Evolutionary conservation across 2,329 filamentous ascomycete species (phyloP), one percentile per base, ranked within the genome.

Genomic region (Aspergillus niger): DNA sequence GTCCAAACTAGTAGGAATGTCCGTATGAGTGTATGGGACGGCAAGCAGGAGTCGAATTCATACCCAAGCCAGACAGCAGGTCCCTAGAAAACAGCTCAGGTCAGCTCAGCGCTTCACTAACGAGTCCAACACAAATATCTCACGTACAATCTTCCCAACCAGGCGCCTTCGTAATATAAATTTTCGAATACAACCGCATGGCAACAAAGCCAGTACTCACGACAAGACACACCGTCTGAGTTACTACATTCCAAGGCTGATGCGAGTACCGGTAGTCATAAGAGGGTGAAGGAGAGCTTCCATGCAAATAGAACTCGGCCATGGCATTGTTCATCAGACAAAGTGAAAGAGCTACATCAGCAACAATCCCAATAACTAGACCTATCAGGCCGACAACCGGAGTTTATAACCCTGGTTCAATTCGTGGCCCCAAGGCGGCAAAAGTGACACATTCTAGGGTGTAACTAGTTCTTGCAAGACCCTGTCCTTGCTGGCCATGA

Each of bases 121-220:
- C 17, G n/a, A 13, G 17, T 4, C 32, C 32, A n/a, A 32, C 28
- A 15, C 32, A 47, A 28, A 15, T 24, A 53, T 43, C 5, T 43
- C 48, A 65, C 67, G 44, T 67, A 69, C 65, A 65, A 49, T 69
- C 67, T 56, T 68, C 67, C 66, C 63, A 68, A 15, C 63, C 60
- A 3, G 67, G 62, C 10, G 60, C 58, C 38, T 55, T 58, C n/a
- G 68, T 70, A 38, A 74, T 68, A 38, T 67, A 58, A 8, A 73
- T 28, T 54, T 72, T 68, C 24, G 71, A 68, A 57, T 70, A 74
- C 41, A 72, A 48, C 26, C 66, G 57, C 59, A 66, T 65, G 5
- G 53, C 56, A 8, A 69, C 58, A 47, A 62, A 68, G 20, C 62
- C 38, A 3, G 66, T 65, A 41, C 65, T 66, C n/a, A 65, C 50